These are phyloP conservation scores for Cryphonectria japonica DNA, from an alignment of 2,329 filamentous ascomycete genomes.

Conservation along the genomic window DNA sequence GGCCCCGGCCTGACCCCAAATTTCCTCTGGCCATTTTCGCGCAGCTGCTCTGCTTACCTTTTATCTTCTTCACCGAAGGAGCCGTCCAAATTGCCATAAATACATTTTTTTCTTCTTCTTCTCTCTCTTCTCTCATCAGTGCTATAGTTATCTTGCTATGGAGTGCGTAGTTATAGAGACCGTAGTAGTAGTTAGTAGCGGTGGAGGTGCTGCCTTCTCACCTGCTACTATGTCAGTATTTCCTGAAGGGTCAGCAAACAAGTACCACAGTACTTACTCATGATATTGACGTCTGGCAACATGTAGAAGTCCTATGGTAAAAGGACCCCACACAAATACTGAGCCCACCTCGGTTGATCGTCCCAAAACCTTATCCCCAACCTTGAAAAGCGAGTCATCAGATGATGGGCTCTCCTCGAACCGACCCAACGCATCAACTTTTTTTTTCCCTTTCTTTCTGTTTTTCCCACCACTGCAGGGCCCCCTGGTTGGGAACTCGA, in stretches of 20 bases:
- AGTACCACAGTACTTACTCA: no score
- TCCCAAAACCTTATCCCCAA: constrained; percentile 16
- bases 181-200: no score
- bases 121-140: background rate
- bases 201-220: no score
- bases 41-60: background rate
- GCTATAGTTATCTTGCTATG: background rate
- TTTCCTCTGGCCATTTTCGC: background rate
- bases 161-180: background rate
- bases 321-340: background rate
- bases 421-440: background rate
- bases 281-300: no score
- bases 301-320: background rate
- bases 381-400: constrained; percentile 8
- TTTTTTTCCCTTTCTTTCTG: background rate
- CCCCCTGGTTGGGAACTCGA: background rate
- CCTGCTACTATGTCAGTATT: no score
- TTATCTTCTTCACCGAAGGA: background rate
- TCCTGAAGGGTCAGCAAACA: no score
- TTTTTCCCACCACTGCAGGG: background rate
- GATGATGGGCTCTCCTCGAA: background rate
- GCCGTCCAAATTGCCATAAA: background rate
- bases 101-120: background rate
- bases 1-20: background rate
- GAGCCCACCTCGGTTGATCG: background rate